Conservation (phyloP, 2,329 filamentous ascomycete genomes). For the Beauveria sp. region DNA sequence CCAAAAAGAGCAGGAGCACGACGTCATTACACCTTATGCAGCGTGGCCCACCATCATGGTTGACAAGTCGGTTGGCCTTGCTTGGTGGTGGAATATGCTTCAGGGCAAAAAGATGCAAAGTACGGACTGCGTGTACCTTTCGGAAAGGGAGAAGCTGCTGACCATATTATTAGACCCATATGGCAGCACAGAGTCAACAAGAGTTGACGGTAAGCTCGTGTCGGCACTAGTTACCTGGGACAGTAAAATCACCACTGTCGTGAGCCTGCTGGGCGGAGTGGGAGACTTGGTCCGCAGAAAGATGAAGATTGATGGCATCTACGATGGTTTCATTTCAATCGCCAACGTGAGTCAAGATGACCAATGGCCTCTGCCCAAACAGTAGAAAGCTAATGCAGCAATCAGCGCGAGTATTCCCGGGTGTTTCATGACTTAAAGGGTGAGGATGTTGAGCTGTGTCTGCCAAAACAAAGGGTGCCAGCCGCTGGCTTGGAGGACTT, state of each 20-base stretch:
- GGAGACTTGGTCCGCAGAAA: slow-evolving; percentile 29
- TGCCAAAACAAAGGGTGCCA: slow-evolving; percentile 19
- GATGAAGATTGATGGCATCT: slow-evolving; percentile 30
- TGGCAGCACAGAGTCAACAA: slow-evolving; percentile 33
- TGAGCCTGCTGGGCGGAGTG: slow-evolving; percentile 31
- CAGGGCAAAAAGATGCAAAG: slow-evolving; percentile 37
- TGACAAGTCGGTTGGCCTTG: slow-evolving; percentile 30
- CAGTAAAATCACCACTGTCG: slow-evolving; percentile 34
- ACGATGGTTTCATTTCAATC: slow-evolving; percentile 27
- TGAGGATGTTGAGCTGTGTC: slow-evolving; percentile 22
- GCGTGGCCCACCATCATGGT: slow-evolving; percentile 31
- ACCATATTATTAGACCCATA: slow-evolving; percentile 23
- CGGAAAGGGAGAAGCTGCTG: background rate
- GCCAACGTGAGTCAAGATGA: slow-evolving; percentile 17
- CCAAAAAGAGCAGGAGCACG: slow-evolving; percentile 31
- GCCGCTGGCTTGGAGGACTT: slow-evolving; percentile 22
- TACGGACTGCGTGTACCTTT: slow-evolving; percentile 14
- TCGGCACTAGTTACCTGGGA: slow-evolving; percentile 36
- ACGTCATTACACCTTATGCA: slow-evolving; percentile 34
- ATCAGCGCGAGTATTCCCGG: slow-evolving; percentile 22
- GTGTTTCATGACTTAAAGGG: slow-evolving; percentile 24
- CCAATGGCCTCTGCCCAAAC: no score
- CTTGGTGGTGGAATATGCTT: slow-evolving; percentile 37
- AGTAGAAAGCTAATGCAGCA: background rate
- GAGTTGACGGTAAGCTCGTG: slow-evolving; percentile 30